Evolutionary conservation across 2,329 filamentous ascomycete species (phyloP).

Genomic region (Penicillium sp.): DNA sequence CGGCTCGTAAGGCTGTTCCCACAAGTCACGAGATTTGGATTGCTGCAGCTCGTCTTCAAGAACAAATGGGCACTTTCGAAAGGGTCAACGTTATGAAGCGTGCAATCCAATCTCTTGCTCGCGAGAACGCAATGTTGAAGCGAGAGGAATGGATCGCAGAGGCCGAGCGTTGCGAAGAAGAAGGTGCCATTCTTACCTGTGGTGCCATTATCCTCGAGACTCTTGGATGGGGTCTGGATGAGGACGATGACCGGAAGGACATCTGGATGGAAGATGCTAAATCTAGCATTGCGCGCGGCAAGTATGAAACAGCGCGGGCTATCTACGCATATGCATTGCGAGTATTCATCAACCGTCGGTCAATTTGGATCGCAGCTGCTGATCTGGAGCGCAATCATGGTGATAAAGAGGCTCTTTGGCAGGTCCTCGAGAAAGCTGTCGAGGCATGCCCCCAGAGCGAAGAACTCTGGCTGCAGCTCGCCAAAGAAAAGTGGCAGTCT

Average conservation of each 20-base stretch:
- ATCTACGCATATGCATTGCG: conserved; percentile 90
- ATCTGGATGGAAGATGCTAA: conserved; percentile 95
- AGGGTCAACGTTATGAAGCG: conserved; percentile 93
- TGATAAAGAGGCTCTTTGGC: conserved; percentile 75
- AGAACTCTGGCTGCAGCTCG: conserved; percentile 92
- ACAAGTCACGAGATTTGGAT: conserved; percentile 97
- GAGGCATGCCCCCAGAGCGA: conserved; percentile 90
- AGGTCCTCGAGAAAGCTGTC: conserved; percentile 86
- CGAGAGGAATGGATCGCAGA: conserved; percentile 96
- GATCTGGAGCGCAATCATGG: conserved; percentile 91
- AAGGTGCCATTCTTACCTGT: conserved; percentile 83
- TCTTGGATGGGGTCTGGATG: conserved; percentile 86
- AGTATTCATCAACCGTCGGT: conserved; percentile 83
- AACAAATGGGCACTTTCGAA: conserved; percentile 78
- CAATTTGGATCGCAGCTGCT: conserved; percentile 84
- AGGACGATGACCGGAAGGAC: conserved; percentile 94
- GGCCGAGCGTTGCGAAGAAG: conserved; percentile 91
- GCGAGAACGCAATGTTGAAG: conserved; percentile 94
- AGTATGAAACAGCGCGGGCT: conserved; percentile 85
- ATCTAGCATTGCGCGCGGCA: conserved; percentile 74
- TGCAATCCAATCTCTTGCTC: conserved; percentile 81
- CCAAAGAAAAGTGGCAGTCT: conserved; percentile 88
- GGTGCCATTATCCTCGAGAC: conserved; percentile 89
- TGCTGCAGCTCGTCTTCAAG: conserved; percentile 83
- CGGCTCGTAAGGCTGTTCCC: conserved; percentile 87